These are phyloP conservation scores for Saccharomyces hybrid DNA, from an alignment of 1,139 yeast genomes.

Conservation along the genomic window DNA sequence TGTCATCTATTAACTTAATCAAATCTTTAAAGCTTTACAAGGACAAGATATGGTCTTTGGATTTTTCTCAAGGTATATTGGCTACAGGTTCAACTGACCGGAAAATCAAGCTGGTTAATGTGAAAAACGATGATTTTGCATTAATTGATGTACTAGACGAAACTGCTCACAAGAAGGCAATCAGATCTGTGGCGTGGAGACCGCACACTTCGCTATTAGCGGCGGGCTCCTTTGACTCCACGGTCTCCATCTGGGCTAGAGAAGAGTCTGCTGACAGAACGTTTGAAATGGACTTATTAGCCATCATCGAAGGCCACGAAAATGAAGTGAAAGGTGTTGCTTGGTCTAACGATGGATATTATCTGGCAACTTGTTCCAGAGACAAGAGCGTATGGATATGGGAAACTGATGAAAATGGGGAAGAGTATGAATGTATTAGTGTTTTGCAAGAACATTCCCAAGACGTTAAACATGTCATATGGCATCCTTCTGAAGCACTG, in stretches of 20 bases:
- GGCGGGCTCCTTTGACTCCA: slow-evolving; percentile 87
- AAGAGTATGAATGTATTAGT: slow-evolving; percentile 90
- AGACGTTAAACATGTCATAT: slow-evolving; percentile 82
- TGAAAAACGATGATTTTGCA: slow-evolving; percentile 35
- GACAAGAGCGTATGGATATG: slow-evolving; percentile 97
- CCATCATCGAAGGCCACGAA: slow-evolving; percentile 95
- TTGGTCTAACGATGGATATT: slow-evolving; percentile 76
- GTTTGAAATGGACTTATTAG: slow-evolving; percentile 82
- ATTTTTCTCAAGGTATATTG: slow-evolving; percentile 51
- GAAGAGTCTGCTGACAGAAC: slow-evolving; percentile 42
- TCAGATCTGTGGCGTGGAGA: slow-evolving; percentile 82
- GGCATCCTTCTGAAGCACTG: slow-evolving; percentile 70
- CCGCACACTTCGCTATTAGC: slow-evolving; percentile 60
- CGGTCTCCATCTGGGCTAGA: slow-evolving; percentile 85
- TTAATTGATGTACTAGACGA: slow-evolving; percentile 63
- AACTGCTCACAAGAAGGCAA: slow-evolving; percentile 68
- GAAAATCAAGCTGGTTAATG: slow-evolving; percentile 61
- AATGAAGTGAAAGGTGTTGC: slow-evolving; percentile 87
- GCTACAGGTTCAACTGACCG: slow-evolving; percentile 84
- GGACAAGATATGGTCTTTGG: slow-evolving; percentile 77
- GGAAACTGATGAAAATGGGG: slow-evolving; percentile 93
- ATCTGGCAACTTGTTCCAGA: slow-evolving; percentile 85
- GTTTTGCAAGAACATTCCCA: slow-evolving; percentile 93
- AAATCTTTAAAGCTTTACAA: slow-evolving; percentile 48
- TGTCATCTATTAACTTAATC: slow-evolving; percentile 23